Evolutionary conservation across 163 green algal species (phyloP).

Genomic region (Chlorella variabilis): DNA sequence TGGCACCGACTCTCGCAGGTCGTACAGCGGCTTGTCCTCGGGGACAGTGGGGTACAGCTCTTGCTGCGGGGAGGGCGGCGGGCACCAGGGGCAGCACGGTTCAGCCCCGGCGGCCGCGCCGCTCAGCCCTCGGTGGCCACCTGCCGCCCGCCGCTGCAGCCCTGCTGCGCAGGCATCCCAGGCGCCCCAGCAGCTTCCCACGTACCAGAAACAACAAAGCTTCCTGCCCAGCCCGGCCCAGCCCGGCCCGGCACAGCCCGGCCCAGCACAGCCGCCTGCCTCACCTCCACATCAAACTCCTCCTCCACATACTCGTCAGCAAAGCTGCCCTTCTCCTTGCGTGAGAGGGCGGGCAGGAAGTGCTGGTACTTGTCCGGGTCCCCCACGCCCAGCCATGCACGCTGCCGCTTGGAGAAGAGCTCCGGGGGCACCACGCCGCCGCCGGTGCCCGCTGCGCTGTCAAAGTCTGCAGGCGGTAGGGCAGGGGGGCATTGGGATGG

Average conservation of each 20-base stretch:
- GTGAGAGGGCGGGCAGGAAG: slow-evolving; percentile 42
- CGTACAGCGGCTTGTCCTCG: slow-evolving; percentile 52
- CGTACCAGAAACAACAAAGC: no score
- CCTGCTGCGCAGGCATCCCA: no score
- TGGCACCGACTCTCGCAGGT: slow-evolving; percentile 47
- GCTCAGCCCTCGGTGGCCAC: no score
- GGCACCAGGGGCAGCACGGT: background rate
- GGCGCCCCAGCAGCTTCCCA: no score
- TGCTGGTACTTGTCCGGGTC: slow-evolving; percentile 38
- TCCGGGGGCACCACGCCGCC: background rate
- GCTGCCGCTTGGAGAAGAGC: slow-evolving; percentile 33
- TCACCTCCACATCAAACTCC: slow-evolving; percentile 48
- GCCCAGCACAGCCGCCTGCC: no score
- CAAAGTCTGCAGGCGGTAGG: background rate
- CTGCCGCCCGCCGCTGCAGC: no score
- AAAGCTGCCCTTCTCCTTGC: slow-evolving; percentile 55
- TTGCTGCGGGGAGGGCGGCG: slow-evolving; percentile 10
- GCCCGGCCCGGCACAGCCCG: no score
- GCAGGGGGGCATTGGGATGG: no score
- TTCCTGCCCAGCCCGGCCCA: no score
- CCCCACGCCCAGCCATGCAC: slow-evolving; percentile 4
- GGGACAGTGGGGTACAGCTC: slow-evolving; percentile 46
- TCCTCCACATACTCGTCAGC: slow-evolving; percentile 15
- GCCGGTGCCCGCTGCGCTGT: background rate
- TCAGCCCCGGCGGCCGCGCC: no score